Conservation (phyloP, 2,329 filamentous ascomycete genomes). For the Ilyonectria sp. region DNA sequence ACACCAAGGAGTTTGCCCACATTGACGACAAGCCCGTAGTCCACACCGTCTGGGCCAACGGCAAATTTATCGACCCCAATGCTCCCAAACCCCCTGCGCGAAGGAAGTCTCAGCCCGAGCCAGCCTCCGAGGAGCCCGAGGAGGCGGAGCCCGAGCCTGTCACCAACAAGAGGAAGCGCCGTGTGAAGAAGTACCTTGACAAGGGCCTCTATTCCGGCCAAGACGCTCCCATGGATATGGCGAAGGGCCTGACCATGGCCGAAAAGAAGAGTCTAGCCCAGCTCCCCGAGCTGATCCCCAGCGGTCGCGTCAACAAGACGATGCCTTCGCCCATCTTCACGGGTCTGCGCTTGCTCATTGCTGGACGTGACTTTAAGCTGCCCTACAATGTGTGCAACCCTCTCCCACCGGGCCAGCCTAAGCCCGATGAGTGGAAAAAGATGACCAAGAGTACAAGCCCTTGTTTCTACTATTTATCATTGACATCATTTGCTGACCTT, state of each 20-base stretch:
- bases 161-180: constrained; percentile 58
- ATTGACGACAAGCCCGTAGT: constrained; percentile 72
- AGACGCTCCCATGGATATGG: constrained; percentile 65
- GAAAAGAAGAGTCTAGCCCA: constrained; percentile 68
- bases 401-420: constrained; percentile 86
- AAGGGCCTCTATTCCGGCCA: constrained; percentile 93
- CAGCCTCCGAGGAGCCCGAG: constrained; percentile 43
- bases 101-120: constrained; percentile 53
- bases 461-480: constrained; percentile 4
- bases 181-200: constrained; percentile 81
- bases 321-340: constrained; percentile 86
- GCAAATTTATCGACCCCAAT: constrained; percentile 70
- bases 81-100: constrained; percentile 56
- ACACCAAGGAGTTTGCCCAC: constrained; percentile 74
- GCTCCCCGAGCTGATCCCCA: constrained; percentile 63
- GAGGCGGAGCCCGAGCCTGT: constrained; percentile 56
- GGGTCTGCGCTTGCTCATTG: constrained; percentile 79
- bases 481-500: constrained; percentile 49
- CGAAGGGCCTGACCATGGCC: constrained; percentile 62
- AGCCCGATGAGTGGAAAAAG: constrained; percentile 93
- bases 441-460: constrained; percentile 85
- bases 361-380: constrained; percentile 86
- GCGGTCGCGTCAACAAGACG: constrained; percentile 65
- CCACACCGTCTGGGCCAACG: constrained; percentile 76
- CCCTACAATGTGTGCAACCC: constrained; percentile 94